A percentile compares a stretch with the other conserved stretches of the same genome.
Evolutionary conservation across 176 grass and related monocot species (phyloP).

Genomic region (Oryza meyeriana): DNA sequence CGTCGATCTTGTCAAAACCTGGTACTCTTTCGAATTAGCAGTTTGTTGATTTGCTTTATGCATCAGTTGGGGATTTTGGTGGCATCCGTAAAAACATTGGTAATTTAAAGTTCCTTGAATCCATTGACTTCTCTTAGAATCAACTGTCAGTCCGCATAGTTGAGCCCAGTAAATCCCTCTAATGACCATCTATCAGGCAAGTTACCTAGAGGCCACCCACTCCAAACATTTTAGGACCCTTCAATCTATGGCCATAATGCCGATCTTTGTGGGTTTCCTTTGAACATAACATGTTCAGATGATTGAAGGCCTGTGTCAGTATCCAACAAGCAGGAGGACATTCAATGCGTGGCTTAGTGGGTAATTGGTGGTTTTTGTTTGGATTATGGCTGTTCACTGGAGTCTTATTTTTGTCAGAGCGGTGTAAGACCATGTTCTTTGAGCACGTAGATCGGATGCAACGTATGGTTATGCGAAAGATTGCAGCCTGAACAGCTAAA

Average conservation of each 20-base stretch:
- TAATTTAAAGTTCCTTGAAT: constrained; percentile 19
- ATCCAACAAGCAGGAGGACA: background rate
- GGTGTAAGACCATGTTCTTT: background rate
- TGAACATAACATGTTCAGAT: background rate
- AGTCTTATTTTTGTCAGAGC: constrained; percentile 6
- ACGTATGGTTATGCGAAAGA: background rate
- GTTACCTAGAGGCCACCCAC: constrained; percentile 36
- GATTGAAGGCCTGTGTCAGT: background rate
- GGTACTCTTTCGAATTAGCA: no score
- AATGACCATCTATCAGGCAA: constrained; percentile 18
- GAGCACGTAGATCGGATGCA: background rate
- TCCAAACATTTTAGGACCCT: constrained; percentile 33
- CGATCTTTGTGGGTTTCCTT: constrained; percentile 24
- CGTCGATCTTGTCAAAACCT: no score
- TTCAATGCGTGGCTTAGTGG: background rate
- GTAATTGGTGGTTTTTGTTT: constrained; percentile 13
- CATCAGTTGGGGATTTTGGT: no score
- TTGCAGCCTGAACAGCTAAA: no score
- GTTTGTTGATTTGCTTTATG: no score
- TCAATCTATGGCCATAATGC: constrained; percentile 38
- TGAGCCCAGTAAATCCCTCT: constrained; percentile 26
- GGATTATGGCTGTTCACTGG: constrained; percentile 27
- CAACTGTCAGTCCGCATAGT: constrained; percentile 27
- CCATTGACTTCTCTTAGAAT: constrained; percentile 38
- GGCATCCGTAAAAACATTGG: background rate